phyloP scores from a whole-genome alignment of 208 protist genomes.

The Leishmania amazonensis region DNA sequence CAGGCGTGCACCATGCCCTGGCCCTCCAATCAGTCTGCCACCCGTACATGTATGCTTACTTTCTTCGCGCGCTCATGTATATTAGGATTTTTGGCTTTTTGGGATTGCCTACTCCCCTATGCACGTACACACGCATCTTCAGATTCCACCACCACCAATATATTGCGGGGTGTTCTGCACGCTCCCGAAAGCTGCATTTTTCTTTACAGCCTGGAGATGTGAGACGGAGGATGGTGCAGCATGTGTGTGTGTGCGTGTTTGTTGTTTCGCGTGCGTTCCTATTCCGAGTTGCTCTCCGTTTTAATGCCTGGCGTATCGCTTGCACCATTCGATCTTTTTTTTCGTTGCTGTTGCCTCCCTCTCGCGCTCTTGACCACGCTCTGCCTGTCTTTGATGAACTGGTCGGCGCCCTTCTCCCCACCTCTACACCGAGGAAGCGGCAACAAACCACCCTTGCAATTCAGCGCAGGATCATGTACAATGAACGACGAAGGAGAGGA shows the following conservation, averaged over 20 bases:
- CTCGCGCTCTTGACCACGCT: not conserved
- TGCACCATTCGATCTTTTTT: not conserved
- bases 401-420: not conserved
- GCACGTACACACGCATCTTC: not conserved
- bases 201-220: not conserved
- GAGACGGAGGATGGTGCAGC: not conserved
- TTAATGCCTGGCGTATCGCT: not conserved
- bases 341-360: not conserved
- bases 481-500: not conserved
- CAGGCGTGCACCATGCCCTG: not conserved
- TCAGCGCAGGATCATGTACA: not conserved
- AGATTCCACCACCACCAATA: not conserved
- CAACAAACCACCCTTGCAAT: not conserved
- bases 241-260: not conserved
- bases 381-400: not conserved
- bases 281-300: not conserved
- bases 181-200: not conserved
- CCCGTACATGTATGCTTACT: not conserved
- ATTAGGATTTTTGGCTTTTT: not conserved
- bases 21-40: not conserved
- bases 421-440: not conserved
- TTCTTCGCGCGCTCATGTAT: conserved; percentile 23
- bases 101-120: not conserved
- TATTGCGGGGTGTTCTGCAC: not conserved
- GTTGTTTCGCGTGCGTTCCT: not conserved